phyloP scores from a whole-genome alignment of 2,329 filamentous ascomycete genomes.

The Byssothecium circinans region DNA sequence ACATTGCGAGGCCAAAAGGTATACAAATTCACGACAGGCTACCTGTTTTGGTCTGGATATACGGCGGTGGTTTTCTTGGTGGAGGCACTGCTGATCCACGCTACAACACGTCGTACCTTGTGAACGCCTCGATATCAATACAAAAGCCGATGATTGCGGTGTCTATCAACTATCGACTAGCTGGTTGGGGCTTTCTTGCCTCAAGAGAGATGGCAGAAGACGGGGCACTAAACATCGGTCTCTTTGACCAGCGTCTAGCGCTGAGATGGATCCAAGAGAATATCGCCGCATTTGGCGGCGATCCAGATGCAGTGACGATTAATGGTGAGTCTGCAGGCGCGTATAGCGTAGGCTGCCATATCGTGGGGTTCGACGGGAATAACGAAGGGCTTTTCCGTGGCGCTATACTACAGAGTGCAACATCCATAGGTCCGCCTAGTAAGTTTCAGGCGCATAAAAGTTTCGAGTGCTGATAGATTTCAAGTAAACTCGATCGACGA shows the following conservation, averaged over 20 bases:
- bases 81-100: constrained; percentile 20
- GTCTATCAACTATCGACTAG: constrained; percentile 44
- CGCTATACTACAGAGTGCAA: constrained; percentile 36
- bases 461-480: too few species aligned
- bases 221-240: constrained; percentile 50
- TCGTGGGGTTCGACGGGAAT: constrained; percentile 38
- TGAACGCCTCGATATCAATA: constrained; percentile 25
- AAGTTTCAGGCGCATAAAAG: neutral
- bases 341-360: constrained; percentile 49
- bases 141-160: constrained; percentile 46
- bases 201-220: constrained; percentile 13
- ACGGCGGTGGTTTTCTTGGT: constrained; percentile 41
- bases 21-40: too few species aligned
- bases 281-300: too few species aligned
- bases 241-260: constrained; percentile 57
- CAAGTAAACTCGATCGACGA: too few species aligned
- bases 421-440: constrained; percentile 8
- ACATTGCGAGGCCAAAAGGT: too few species aligned
- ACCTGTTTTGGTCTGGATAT: constrained; percentile 45
- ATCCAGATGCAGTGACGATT: constrained; percentile 54
- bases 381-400: constrained; percentile 40
- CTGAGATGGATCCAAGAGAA: constrained; percentile 57
- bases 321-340: constrained; percentile 61
- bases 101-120: constrained; percentile 13
- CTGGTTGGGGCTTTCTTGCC: constrained; percentile 42